Evolutionary conservation across 352 stramenopile genomes (phyloP), one percentile per base, ranked within the genome.

Genomic region (Phytophthora fragariae): DNA sequence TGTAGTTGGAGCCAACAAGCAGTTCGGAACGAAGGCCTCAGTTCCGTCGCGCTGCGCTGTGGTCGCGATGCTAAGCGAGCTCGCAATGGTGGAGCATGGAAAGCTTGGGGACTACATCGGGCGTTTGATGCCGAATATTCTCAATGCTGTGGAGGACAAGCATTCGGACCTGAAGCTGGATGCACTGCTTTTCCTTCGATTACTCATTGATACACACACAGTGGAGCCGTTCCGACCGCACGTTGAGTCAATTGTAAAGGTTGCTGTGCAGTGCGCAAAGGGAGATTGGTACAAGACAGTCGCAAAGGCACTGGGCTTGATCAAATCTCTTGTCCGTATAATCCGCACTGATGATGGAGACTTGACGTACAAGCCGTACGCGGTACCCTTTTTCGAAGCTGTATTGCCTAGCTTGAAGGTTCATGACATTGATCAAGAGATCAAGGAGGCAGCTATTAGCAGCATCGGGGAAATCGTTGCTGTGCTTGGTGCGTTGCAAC

Each of bases 251-350:
- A 76, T 99, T 2, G 86, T 99, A 5, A 80, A 86, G 10, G 82
- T 98, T 53, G 86, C 98, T 21, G 93, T 97, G 15, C 81, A 90
- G 35, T 95, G 90, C 55, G 96, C 98, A 1, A 84, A 93, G 57
- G 97, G 98, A 57, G 97, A 99, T 60, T 99, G 98, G 97, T 99
- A 99, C 87, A 99, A 99, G 86, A 97, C 98, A 5, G 98, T 99
- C 33, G 92, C 97, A 21, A 98, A 99, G 76, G 90, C 96, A 3
- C 78, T 99, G 59, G 85, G 92, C 37, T 75, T 99, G n/a, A 93
- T 99, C 55, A 88, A 96, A 54, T 94, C 91, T 31, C 81, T 99
- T 61, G 95, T 98, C 27, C 69, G 67, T 29, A 88, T 98, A 15
- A 85, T 98, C 46, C 85, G 88, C 14, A 70, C 82, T 10, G 68